Evolutionary conservation across 2,329 filamentous ascomycete species (phyloP), one percentile per base, ranked within the genome.

Genomic region (Passalora sequoiae): DNA sequence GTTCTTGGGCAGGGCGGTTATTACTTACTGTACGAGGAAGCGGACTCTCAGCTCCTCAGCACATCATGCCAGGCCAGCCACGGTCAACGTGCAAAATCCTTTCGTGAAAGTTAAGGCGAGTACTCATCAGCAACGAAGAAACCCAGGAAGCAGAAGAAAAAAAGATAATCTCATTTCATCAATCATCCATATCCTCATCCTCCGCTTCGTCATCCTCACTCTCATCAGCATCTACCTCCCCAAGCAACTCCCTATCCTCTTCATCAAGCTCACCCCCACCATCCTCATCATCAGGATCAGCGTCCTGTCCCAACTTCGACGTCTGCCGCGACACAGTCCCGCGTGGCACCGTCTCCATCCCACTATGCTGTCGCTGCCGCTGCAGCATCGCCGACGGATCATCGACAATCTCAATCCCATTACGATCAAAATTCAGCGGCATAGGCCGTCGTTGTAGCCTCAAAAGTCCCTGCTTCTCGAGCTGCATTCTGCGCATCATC

Each of bases 121-220:
- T n/a, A n/a, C n/a, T n/a, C n/a, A n/a, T n/a, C n/a, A n/a, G n/a
- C n/a, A n/a, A n/a, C n/a, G n/a, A n/a, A n/a, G n/a, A n/a, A n/a
- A n/a, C n/a, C n/a, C n/a, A n/a, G 24, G 12, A 27, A 7, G 24
- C 24, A 27, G 24, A 27, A 27, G 24, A 27, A 12, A 6, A 27
- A 12, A 27, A 27, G 6, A 7, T 27, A 7, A 12, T 27, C 6
- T 36, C 32, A 13, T 7, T 46, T n/a, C n/a, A n/a, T n/a, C 33
- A 53, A 32, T 56, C 51, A 38, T 47, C 51, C 49, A 55, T 53
- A 29, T 57, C 57, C 28, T 57, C 55, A 22, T 62, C 59, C 40
- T 65, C 59, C 35, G 62, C 62, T 7, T 65, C 62, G 25, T 62
- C 59, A 15, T 61, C 61, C 12, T 68, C 66, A 21, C 60, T 61